phyloP scores from a whole-genome alignment of 257 asterid genomes.

The Solanum dulcamara region DNA sequence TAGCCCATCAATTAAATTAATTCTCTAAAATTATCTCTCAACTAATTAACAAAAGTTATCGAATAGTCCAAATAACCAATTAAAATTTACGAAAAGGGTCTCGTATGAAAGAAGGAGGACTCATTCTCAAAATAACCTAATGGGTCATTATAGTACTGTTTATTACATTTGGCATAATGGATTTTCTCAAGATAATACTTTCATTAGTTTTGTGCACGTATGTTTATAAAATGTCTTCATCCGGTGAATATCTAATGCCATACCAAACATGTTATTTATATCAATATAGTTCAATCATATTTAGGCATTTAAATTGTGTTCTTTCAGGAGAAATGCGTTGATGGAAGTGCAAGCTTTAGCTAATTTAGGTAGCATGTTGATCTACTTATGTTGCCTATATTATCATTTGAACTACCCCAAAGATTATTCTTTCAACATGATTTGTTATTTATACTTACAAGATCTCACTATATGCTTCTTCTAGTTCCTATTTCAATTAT shows the following conservation, averaged over 20 bases:
- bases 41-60: too few species aligned
- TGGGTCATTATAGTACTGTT: too few species aligned
- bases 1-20: too few species aligned
- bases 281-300: neutral
- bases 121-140: too few species aligned
- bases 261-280: neutral
- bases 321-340: constrained; percentile 71
- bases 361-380: constrained; percentile 47
- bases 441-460: constrained; percentile 27
- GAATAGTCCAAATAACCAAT: too few species aligned
- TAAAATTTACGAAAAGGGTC: too few species aligned
- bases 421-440: neutral
- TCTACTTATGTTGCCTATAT: neutral
- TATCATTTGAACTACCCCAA: neutral
- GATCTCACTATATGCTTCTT: too few species aligned
- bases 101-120: too few species aligned
- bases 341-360: constrained; percentile 98
- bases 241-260: neutral
- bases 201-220: neutral
- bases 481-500: too few species aligned
- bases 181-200: neutral
- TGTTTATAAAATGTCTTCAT: neutral
- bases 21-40: too few species aligned
- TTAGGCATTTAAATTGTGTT: neutral
- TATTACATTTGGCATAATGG: neutral